These are phyloP conservation scores for Trichosporon sp. DNA, from an alignment of 1,284 basidiomycete genomes.

Conservation along the genomic window DNA sequence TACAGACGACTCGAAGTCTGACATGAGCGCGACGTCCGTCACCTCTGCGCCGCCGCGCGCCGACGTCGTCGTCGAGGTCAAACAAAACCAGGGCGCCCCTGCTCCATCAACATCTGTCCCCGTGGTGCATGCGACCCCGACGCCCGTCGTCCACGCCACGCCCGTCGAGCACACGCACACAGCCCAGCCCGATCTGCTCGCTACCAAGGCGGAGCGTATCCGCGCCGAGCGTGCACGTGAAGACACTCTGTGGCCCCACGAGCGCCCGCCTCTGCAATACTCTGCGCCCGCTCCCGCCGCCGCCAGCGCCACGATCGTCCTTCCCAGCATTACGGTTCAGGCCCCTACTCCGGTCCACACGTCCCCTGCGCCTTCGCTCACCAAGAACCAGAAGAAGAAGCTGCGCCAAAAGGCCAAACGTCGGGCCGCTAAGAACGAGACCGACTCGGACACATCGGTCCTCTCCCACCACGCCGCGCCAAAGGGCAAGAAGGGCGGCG, in stretches of 20 bases:
- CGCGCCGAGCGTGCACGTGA: background rate
- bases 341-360: background rate
- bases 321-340: background rate
- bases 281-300: background rate
- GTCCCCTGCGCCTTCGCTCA: background rate
- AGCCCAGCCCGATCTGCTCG: background rate
- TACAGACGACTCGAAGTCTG: background rate
- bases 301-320: background rate
- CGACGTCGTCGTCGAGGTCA: background rate
- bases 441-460: background rate
- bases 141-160: background rate
- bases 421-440: background rate
- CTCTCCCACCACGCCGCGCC: background rate
- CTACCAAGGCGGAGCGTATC: background rate
- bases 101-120: background rate
- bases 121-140: background rate
- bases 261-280: background rate
- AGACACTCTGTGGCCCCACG: background rate
- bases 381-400: conserved; percentile 2
- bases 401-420: background rate
- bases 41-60: background rate
- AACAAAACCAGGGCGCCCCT: background rate
- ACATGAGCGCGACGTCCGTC: background rate
- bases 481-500: background rate
- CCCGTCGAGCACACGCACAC: background rate